Percentiles rank a stretch among this genome's conserved stretches.
Evolutionary conservation across 371 early-diverging fungal species (phyloP).

Genomic region (Rhizomucor pusillus): DNA sequence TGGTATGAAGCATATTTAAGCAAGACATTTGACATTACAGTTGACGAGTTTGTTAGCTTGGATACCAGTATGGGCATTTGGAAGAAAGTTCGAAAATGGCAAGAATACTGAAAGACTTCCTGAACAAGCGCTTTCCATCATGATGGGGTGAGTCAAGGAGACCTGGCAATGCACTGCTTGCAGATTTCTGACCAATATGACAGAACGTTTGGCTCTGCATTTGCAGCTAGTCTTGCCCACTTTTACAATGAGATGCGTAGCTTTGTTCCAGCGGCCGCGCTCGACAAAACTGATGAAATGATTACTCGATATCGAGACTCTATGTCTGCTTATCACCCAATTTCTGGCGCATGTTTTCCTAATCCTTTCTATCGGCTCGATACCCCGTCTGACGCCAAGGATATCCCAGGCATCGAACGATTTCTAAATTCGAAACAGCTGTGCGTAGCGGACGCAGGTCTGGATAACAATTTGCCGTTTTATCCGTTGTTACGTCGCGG

Average conservation of each 20-base stretch:
- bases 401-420: constrained; percentile 16
- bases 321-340: constrained; percentile 49
- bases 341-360: constrained; percentile 55
- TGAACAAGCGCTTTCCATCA: constrained; percentile 60
- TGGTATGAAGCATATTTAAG: constrained; percentile 32
- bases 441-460: constrained; percentile 71
- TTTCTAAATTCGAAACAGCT: constrained; percentile 33
- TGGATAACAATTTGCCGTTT: constrained; percentile 77
- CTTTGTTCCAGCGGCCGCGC: constrained; percentile 29
- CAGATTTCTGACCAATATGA: not conserved
- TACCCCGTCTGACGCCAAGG: not conserved
- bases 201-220: constrained; percentile 60
- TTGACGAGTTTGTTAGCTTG: constrained; percentile 38
- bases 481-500: constrained; percentile 65
- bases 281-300: constrained; percentile 34
- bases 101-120: constrained; percentile 54
- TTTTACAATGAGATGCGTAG: constrained; percentile 56
- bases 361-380: constrained; percentile 52
- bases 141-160: constrained; percentile 45
- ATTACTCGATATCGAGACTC: constrained; percentile 44
- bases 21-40: too few species aligned
- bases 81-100: constrained; percentile 62
- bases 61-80: constrained; percentile 77
- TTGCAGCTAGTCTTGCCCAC: constrained; percentile 66
- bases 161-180: not conserved